Conservation (phyloP, 768 basidiomycete species). For the Suillus luteus region DNA sequence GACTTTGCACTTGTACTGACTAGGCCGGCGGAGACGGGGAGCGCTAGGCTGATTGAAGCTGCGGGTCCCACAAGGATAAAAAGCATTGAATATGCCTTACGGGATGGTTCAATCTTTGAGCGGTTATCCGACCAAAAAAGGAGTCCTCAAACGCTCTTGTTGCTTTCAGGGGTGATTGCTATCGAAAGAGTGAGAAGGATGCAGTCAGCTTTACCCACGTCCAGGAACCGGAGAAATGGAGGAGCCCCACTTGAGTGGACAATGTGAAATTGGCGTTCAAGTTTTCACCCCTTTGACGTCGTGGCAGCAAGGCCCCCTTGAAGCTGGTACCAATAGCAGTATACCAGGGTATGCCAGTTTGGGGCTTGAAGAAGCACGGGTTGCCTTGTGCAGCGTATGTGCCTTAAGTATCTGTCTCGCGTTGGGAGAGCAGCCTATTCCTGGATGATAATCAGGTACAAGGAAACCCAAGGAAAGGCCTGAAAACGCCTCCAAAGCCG, state of each 20-base stretch:
- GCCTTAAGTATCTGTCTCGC: constrained; percentile 11
- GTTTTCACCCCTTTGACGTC: constrained; percentile 4
- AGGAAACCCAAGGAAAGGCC: not conserved
- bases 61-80: not conserved
- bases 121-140: constrained; percentile 6
- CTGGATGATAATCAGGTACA: constrained; percentile 14
- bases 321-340: not conserved
- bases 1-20: not conserved
- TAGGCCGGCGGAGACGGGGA: not conserved
- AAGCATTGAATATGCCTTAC: not conserved
- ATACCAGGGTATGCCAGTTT: not conserved
- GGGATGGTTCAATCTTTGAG: not conserved
- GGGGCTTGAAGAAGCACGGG: not conserved
- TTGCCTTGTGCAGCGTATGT: constrained; percentile 5
- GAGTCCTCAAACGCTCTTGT: not conserved
- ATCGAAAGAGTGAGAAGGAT: constrained; percentile 3
- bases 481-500: not conserved
- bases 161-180: constrained; percentile 1
- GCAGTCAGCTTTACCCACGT: not conserved
- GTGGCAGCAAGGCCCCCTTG: constrained; percentile 1
- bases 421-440: constrained; percentile 7
- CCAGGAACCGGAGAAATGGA: constrained; percentile 6
- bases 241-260: not conserved
- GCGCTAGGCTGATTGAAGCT: not conserved
- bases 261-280: not conserved